Conservation (phyloP, 352 stramenopile species). For the Globisporangium recalcitrans region DNA sequence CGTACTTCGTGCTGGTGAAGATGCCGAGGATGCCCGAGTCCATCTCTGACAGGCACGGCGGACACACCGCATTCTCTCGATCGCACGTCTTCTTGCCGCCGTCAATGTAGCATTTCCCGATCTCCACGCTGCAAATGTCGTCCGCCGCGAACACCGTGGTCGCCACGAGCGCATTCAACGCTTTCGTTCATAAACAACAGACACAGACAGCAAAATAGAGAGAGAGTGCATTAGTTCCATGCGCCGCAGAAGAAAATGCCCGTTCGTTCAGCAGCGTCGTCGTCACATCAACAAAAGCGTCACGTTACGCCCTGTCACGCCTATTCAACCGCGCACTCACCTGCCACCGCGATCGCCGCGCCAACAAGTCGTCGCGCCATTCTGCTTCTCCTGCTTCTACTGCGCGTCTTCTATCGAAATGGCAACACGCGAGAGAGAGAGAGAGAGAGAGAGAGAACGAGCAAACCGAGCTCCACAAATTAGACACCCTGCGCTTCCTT, state of each 20-base stretch:
- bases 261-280: background rate
- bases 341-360: constrained; percentile 5
- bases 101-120: constrained; percentile 37
- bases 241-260: background rate
- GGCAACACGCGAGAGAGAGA: background rate
- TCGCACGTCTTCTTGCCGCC: constrained; percentile 43
- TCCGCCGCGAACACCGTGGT: constrained; percentile 3
- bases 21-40: constrained; percentile 20
- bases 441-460: too few relatives aligned
- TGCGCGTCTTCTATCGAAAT: constrained; percentile 2
- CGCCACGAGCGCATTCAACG: background rate
- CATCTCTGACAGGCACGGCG: constrained; percentile 34
- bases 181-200: background rate
- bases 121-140: constrained; percentile 28
- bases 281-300: background rate
- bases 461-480: background rate
- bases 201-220: background rate
- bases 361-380: constrained; percentile 10
- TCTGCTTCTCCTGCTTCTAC: background rate
- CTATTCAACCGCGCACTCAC: background rate
- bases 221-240: background rate
- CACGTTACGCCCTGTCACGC: background rate
- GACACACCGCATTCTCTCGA: constrained; percentile 34
- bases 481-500: background rate
- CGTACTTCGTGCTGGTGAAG: constrained; percentile 31